A percentile compares a stretch with the other conserved stretches of the same genome.
These are phyloP conservation scores for Macadamia integrifolia DNA, from an alignment of 164 flowering plant genomes.

Conservation along the genomic window DNA sequence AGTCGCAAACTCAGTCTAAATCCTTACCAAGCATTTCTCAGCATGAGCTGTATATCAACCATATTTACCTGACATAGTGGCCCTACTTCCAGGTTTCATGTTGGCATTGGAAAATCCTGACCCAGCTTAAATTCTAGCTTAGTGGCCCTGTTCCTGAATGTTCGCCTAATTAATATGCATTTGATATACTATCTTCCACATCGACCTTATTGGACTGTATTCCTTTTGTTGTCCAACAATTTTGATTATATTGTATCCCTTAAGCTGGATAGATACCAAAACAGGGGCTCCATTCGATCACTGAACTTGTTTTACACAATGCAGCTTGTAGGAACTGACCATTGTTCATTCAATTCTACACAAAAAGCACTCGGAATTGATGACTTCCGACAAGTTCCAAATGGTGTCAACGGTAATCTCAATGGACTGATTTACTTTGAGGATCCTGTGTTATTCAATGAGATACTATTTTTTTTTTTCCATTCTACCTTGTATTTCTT, in stretches of 20 bases:
- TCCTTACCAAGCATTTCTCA: no score
- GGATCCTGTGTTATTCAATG: neutral
- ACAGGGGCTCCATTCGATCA: neutral
- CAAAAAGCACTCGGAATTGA: conserved; percentile 85
- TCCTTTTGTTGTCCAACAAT: neutral
- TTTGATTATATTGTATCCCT: neutral
- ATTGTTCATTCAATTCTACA: conserved; percentile 82
- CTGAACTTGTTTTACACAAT: conserved; percentile 8
- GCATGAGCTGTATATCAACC: no score
- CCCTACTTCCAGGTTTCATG: no score
- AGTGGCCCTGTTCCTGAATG: no score
- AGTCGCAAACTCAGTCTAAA: no score
- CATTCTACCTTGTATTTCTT: conserved; percentile 3
- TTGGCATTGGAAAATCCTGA: no score
- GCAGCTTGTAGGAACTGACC: conserved; percentile 99
- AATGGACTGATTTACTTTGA: neutral
- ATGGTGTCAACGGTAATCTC: conserved; percentile 91
- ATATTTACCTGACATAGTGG: no score
- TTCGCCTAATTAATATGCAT: no score
- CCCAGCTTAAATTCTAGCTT: no score
- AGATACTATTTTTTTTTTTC: neutral
- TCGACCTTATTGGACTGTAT: no score
- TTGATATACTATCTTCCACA: no score
- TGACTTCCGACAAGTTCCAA: conserved; percentile 94
- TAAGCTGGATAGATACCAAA: neutral